Percentiles rank a stretch among this genome's conserved stretches.
Conservation (phyloP, 2,329 filamentous ascomycete species). For the Ceratocystis cacaofunesta region DNA sequence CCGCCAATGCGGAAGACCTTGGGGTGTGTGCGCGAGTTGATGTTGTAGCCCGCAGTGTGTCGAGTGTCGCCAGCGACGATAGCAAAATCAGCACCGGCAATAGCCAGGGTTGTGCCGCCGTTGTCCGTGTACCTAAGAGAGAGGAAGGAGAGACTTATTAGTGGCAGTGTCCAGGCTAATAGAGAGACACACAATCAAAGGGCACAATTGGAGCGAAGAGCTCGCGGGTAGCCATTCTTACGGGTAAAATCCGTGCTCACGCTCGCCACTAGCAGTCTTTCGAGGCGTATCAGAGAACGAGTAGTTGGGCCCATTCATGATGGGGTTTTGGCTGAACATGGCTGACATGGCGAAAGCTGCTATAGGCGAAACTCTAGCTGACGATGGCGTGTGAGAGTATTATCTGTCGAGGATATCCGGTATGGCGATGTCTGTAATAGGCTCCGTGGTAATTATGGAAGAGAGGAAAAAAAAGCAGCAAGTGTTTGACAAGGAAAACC, state of each 20-base stretch:
- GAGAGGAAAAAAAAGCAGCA: background rate
- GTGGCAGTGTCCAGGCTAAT: background rate
- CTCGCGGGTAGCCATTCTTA: slow-evolving; percentile 31
- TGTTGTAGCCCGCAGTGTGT: slow-evolving; percentile 91
- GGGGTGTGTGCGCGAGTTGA: slow-evolving; percentile 89
- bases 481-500: no score
- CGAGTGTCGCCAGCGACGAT: slow-evolving; percentile 96
- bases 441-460: background rate
- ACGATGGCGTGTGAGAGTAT: background rate
- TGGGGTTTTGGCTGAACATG: slow-evolving; percentile 56
- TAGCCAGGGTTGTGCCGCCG: slow-evolving; percentile 88
- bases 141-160: slow-evolving; percentile 8
- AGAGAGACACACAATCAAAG: background rate
- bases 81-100: slow-evolving; percentile 83
- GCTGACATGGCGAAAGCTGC: slow-evolving; percentile 34
- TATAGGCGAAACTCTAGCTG: background rate
- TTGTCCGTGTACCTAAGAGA: slow-evolving; percentile 79
- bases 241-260: slow-evolving; percentile 79
- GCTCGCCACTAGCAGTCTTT: slow-evolving; percentile 34
- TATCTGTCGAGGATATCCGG: background rate
- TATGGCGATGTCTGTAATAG: background rate
- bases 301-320: slow-evolving; percentile 56
- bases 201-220: no score
- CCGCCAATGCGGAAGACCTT: slow-evolving; percentile 98
- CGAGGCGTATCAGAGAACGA: slow-evolving; percentile 48